Evolutionary conservation across 352 stramenopile species (phyloP).

Genomic region (Bremia lactucae): DNA sequence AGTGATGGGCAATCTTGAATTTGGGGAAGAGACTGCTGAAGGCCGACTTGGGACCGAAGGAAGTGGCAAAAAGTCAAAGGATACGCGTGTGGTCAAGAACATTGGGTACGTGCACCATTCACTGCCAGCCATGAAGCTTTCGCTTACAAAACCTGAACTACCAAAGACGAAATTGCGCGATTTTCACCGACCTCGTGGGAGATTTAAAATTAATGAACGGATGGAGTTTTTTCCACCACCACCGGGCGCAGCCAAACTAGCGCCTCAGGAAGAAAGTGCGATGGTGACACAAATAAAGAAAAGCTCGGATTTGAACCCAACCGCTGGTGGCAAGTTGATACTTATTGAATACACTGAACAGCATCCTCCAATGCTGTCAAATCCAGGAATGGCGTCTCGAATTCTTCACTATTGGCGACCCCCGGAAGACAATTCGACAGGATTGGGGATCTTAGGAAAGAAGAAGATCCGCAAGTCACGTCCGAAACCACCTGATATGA

Average conservation of each 20-base stretch:
- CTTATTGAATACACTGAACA: conserved; percentile 81
- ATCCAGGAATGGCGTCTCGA: conserved; percentile 73
- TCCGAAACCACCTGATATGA: conserved; percentile 64
- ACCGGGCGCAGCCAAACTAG: conserved; percentile 26
- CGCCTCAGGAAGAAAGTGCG: conserved; percentile 51
- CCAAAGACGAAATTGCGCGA: conserved; percentile 72
- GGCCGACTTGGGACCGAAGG: conserved; percentile 49
- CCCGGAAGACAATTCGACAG: conserved; percentile 31
- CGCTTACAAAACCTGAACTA: conserved; percentile 75
- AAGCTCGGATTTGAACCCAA: conserved; percentile 69
- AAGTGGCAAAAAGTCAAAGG: conserved; percentile 69
- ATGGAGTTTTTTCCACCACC: conserved; percentile 42
- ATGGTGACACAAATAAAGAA: conserved; percentile 85
- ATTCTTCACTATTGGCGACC: conserved; percentile 80
- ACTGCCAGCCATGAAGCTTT: conserved; percentile 80
- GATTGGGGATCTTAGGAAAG: conserved; percentile 42
- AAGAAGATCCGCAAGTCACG: conserved; percentile 65
- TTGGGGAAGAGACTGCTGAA: conserved; percentile 67
- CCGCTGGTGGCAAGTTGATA: conserved; percentile 64
- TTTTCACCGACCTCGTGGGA: conserved; percentile 71
- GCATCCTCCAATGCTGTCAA: conserved; percentile 66
- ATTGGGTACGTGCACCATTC: conserved; percentile 80
- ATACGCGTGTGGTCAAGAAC: conserved; percentile 78
- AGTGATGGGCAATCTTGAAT: conserved; percentile 72
- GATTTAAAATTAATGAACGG: conserved; percentile 82